Evolutionary conservation across 2,329 filamentous ascomycete species (phyloP), one percentile per base, ranked within the genome.

Genomic region (Calonectria crousiana): DNA sequence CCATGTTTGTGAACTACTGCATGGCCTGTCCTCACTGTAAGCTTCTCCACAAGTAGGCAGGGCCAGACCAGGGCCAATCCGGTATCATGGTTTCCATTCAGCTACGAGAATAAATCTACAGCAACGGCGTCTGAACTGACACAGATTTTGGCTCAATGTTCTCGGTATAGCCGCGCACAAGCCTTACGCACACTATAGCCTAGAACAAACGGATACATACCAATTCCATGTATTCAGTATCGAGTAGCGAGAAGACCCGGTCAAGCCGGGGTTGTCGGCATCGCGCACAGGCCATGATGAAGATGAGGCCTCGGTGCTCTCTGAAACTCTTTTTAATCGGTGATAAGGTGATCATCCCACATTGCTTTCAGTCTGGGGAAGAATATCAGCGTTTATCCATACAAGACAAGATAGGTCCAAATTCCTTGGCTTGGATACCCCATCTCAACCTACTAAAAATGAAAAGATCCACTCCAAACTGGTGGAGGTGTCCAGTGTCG

Each of bases 331-430:
- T 70, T 73, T 78, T 62, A 60, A 58, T 71, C 71, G 77, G 76
- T 67, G 71, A 74, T 74, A 70, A 72, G 78, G 72, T 52, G 44
- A 72, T 68, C 71, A 53, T 75, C 73, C 65, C 77, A 69, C 41
- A 74, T 68, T 56, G 65, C 32, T 74, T 68, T 76, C 73, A 74
- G 69, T 80, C 76, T 78, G 78, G 77, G 78, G 78, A 77, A 75
- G 56, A 74, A 52, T 71, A 56, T 60, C 72, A 41, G 68, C 36
- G 34, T 56, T 49, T 41, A 67, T 60, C 52, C 62, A 70, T 62
- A 36, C 49, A 64, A 34, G 52, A 71, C 49, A 60, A 73, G 76
- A 73, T 56, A 64, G n/a, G 36, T 23, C 66, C 34, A 66, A 73
- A 74, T 75, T 78, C 69, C 68, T 76, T 65, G 20, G 68, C 65